A percentile compares a stretch with the other conserved stretches of the same genome.
These are phyloP conservation scores for Phaseolus coccineus DNA, from an alignment of 331 rosid species.

Conservation along the genomic window DNA sequence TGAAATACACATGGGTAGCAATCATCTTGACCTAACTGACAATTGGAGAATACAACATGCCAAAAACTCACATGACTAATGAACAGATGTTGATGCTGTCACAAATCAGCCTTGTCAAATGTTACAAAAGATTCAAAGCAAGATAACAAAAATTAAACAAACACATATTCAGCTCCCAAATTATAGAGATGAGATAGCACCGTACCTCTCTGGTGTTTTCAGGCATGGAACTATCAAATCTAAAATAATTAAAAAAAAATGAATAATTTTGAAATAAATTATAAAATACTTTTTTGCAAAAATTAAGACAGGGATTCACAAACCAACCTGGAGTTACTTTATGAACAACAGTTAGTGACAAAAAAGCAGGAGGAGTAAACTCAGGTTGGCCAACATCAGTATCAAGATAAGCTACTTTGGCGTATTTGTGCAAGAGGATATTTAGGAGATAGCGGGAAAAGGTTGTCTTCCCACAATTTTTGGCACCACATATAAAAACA, in stretches of 20 bases:
- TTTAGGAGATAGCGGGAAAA: conserved; percentile 90
- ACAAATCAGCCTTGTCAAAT: conserved; percentile 3
- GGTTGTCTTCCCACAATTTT: conserved; percentile 86
- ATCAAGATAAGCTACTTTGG: conserved; percentile 80
- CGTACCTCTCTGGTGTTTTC: conserved; percentile 92
- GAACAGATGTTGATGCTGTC: neutral
- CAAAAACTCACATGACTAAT: neutral
- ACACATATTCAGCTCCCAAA: neutral
- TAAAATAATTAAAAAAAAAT: conserved; percentile 39
- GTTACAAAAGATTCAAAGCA: conserved; percentile 30
- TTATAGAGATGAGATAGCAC: conserved; percentile 32
- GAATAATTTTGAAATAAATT: neutral
- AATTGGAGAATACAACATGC: conserved; percentile 3
- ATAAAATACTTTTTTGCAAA: neutral
- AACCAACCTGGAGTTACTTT: conserved; percentile 56
- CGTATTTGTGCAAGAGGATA: conserved; percentile 54
- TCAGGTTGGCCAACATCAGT: conserved; percentile 96
- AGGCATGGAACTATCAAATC: conserved; percentile 84
- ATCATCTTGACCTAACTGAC: conserved; percentile 17
- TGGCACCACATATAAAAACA: conserved; percentile 78
- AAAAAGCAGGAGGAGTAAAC: conserved; percentile 86
- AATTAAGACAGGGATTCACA: conserved; percentile 6
- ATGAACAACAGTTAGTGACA: conserved; percentile 72
- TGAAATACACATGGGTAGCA: neutral
- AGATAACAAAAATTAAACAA: neutral